These are phyloP conservation scores for Rhipidocladum racemiflorum DNA, from an alignment of 176 grass and related monocot species.

Conservation along the genomic window DNA sequence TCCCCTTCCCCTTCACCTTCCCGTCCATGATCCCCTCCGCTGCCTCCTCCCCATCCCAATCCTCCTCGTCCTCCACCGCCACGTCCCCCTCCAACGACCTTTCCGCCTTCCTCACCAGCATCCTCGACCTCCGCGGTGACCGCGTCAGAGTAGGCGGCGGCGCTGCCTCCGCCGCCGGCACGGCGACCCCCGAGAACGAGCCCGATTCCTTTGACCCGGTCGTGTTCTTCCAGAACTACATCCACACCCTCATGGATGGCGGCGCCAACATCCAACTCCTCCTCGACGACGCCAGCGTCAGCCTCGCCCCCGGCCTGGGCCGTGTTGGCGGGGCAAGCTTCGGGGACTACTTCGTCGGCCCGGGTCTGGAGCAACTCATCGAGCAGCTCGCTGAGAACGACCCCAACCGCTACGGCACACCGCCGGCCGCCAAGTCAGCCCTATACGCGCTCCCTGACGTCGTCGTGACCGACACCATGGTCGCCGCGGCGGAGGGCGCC, in stretches of 20 bases:
- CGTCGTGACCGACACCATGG: constrained; percentile 51
- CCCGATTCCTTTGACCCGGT: constrained; percentile 61
- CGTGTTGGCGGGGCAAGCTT: constrained; percentile 66
- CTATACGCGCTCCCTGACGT: constrained; percentile 59
- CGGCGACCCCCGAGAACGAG: constrained; percentile 53
- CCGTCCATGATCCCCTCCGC: constrained; percentile 17
- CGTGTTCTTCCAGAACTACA: constrained; percentile 66
- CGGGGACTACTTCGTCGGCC: constrained; percentile 89
- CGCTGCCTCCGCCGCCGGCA: constrained; percentile 21
- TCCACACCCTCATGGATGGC: constrained; percentile 61
- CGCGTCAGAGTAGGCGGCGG: constrained; percentile 25
- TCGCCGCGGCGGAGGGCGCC: constrained; percentile 48
- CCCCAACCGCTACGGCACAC: constrained; percentile 86
- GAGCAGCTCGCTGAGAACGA: constrained; percentile 96
- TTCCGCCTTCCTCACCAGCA: constrained; percentile 36
- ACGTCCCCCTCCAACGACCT: constrained; percentile 36
- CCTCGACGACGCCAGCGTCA: constrained; percentile 51
- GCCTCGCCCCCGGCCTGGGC: constrained; percentile 39
- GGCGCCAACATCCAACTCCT: constrained; percentile 83
- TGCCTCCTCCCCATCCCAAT: constrained; percentile 35
- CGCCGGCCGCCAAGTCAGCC: constrained; percentile 70
- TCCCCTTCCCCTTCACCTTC: constrained; percentile 54
- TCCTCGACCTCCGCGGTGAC: constrained; percentile 39
- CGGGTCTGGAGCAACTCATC: constrained; percentile 86
- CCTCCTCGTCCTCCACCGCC: constrained; percentile 43